phyloP scores from a whole-genome alignment of 352 stramenopile genomes.

The Aphanomyces invadans region DNA sequence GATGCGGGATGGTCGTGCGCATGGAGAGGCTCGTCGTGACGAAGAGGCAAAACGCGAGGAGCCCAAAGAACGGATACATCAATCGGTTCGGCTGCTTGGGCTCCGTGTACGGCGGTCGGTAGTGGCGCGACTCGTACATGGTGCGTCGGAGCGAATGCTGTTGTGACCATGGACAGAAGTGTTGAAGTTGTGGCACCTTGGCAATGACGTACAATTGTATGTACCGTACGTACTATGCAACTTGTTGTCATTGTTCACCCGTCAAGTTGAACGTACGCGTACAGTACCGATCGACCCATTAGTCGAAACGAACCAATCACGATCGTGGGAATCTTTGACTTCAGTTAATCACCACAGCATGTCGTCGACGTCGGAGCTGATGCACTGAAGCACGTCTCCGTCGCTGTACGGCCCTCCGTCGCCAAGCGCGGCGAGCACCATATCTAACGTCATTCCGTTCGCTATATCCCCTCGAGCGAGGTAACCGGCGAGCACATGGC shows the following conservation, averaged over 20 bases:
- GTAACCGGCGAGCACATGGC: neutral
- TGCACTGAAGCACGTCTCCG: neutral
- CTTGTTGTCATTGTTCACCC: neutral
- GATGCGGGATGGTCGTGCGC: neutral
- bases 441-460: neutral
- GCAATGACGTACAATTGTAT: neutral
- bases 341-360: neutral
- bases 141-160: no score
- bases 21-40: neutral
- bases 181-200: neutral
- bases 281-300: neutral
- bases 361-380: neutral
- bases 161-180: no score
- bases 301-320: neutral
- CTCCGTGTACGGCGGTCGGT: neutral
- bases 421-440: neutral
- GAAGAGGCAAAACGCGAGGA: neutral
- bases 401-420: neutral
- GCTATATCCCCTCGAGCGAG: neutral
- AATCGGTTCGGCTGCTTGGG: neutral
- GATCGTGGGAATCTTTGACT: neutral
- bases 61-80: neutral
- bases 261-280: neutral
- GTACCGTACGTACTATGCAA: neutral
- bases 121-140: neutral